These are phyloP conservation scores for Primulina huaijiensis DNA, from an alignment of 257 asterid species.

Conservation along the genomic window DNA sequence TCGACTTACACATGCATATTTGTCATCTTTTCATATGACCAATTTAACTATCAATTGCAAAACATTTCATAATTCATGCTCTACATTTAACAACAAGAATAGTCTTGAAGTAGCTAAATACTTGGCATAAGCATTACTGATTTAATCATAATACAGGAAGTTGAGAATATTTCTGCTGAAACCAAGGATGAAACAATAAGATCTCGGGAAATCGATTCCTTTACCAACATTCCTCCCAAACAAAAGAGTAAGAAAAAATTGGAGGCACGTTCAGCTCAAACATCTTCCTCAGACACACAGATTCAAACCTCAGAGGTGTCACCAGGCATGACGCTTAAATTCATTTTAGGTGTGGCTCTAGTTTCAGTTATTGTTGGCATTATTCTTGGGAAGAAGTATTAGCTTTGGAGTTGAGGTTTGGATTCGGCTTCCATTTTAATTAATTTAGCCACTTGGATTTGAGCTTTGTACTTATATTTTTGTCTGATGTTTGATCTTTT, in stretches of 20 bases:
- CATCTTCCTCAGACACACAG: constrained; percentile 39
- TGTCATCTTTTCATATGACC: neutral
- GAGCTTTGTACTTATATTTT: constrained; percentile 15
- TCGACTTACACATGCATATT: neutral
- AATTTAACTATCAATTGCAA: neutral
- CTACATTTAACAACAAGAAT: neutral
- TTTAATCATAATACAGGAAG: constrained; percentile 37
- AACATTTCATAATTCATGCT: neutral
- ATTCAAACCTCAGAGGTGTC: constrained; percentile 38
- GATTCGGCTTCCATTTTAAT: neutral
- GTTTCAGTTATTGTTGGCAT: constrained; percentile 67
- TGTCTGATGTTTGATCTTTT: constrained; percentile 6
- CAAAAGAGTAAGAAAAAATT: constrained; percentile 67
- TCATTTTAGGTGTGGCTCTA: constrained; percentile 73
- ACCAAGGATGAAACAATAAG: constrained; percentile 41
- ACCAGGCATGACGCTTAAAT: constrained; percentile 39
- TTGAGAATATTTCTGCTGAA: constrained; percentile 30
- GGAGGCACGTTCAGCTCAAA: constrained; percentile 45
- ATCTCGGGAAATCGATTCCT: constrained; percentile 54
- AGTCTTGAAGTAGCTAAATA: neutral
- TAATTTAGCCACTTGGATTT: neutral
- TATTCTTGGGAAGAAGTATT: constrained; percentile 35
- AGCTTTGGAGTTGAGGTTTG: constrained; percentile 11
- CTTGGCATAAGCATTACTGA: neutral
- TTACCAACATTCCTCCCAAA: constrained; percentile 44